Evolutionary conservation across 2,329 filamentous ascomycete species (phyloP).

Genomic region (Neonectria coccinea): DNA sequence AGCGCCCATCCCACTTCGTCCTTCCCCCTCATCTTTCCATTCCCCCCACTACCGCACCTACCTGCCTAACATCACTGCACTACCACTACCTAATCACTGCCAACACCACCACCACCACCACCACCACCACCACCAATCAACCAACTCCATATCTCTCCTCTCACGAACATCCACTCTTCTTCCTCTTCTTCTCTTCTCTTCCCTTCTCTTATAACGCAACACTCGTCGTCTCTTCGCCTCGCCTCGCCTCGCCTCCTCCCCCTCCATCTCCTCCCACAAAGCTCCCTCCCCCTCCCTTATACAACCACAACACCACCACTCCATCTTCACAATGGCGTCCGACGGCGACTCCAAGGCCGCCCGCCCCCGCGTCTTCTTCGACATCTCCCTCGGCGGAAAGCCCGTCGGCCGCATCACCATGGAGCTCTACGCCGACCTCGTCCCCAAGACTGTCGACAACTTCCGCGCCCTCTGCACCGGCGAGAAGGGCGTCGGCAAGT

Average conservation of each 20-base stretch:
- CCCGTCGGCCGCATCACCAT: slow-evolving; percentile 84
- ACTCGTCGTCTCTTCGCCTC: background rate
- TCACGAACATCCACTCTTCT: slow-evolving; percentile 14
- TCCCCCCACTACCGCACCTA: slow-evolving; percentile 13
- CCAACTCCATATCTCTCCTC: slow-evolving; percentile 21
- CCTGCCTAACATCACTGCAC: background rate
- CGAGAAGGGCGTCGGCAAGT: slow-evolving; percentile 87
- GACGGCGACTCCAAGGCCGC: slow-evolving; percentile 60
- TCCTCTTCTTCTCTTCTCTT: background rate
- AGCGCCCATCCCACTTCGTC: slow-evolving; percentile 1
- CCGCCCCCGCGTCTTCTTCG: slow-evolving; percentile 90
- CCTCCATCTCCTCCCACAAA: background rate
- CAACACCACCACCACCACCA: slow-evolving; percentile 10
- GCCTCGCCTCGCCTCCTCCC: background rate
- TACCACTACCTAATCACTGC: background rate
- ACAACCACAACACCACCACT: background rate
- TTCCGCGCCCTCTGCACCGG: slow-evolving; percentile 95
- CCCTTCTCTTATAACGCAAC: background rate
- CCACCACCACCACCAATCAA: slow-evolving; percentile 5
- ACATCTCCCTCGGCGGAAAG: slow-evolving; percentile 83
- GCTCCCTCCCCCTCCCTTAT: background rate
- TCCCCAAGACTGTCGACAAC: slow-evolving; percentile 96
- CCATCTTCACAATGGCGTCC: slow-evolving; percentile 53
- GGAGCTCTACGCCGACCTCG: slow-evolving; percentile 81
- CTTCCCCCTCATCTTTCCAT: slow-evolving; percentile 8